phyloP scores from a whole-genome alignment of 2,329 filamentous ascomycete genomes.

The Pseudonectria foliicola region DNA sequence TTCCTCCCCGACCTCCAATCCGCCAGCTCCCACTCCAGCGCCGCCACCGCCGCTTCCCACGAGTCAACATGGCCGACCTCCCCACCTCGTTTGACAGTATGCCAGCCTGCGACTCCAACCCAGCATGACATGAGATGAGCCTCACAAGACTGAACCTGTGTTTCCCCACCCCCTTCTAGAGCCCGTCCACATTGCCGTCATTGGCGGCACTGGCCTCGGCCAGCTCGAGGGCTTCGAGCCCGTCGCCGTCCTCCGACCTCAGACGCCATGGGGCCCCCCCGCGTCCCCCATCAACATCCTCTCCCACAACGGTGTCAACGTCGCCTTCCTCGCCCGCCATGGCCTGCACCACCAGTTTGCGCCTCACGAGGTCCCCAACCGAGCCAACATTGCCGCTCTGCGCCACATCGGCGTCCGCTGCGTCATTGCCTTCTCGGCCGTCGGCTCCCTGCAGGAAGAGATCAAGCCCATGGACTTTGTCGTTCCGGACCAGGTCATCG shows the following conservation, averaged over 20 bases:
- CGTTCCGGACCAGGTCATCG: constrained; percentile 91
- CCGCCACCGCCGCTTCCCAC: neutral
- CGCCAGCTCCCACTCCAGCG: neutral
- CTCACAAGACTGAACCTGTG: constrained; percentile 8
- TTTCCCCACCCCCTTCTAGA: constrained; percentile 40
- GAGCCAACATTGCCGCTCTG: constrained; percentile 97
- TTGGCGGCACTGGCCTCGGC: constrained; percentile 87
- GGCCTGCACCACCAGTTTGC: constrained; percentile 82
- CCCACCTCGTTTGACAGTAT: constrained; percentile 53
- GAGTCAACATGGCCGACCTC: constrained; percentile 41
- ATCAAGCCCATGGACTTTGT: constrained; percentile 97
- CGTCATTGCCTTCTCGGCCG: constrained; percentile 91
- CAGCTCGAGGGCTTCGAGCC: constrained; percentile 81
- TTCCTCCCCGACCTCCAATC: neutral
- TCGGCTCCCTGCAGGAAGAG: constrained; percentile 84
- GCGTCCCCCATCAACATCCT: constrained; percentile 75
- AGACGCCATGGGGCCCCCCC: constrained; percentile 84
- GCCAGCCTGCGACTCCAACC: constrained; percentile 16
- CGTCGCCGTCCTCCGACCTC: constrained; percentile 67
- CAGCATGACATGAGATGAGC: neutral
- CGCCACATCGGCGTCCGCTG: constrained; percentile 81
- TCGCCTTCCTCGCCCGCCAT: constrained; percentile 93
- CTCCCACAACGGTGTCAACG: constrained; percentile 70
- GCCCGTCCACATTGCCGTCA: constrained; percentile 76
- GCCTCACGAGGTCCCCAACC: constrained; percentile 89